Base-by-base conservation (phyloP, 2,329 filamentous ascomycete species). In the Fusarium paranaense region DNA sequence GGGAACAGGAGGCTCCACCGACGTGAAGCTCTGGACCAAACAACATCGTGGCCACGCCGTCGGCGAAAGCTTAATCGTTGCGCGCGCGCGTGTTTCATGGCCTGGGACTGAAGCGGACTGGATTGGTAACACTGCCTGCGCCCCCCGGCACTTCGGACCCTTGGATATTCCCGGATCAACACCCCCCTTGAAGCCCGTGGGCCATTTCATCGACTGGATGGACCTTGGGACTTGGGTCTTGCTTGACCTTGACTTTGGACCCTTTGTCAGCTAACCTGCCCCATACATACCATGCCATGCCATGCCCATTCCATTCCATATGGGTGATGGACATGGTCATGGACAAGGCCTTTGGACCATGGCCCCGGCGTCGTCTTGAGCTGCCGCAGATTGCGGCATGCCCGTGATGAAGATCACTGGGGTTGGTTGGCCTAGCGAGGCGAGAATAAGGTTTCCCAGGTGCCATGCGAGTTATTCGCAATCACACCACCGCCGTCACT, bases 1-100 rank as follows among this genome's bases (percentile, higher is more conserved):
- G 63, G 70, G 32, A 72, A 59, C 54, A 45, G 16, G 7, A 40
- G 30, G 22, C 62, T 64, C 52, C 62, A 64, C 45, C 6, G 14
- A 8, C 16, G n/a, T 25, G 47, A 40, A 52, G 37, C 25, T 16
- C 42, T 50, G 37, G 25, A 25, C 54, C 63, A 65, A 61, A 40
- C 54, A 52, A 60, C 54, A 27, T 25, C 32, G 37, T 54, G 38
- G 56, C 61, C 67, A 69, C 50, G 54, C 61, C 40, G 42, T 74
- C 68, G 71, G 61, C 30, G 68, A 74, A 74, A 69, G 71, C 61
- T 74, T 73, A 73, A 62, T 69, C 20, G 45, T 42, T 52, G 35
- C 14, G 37, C 22, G n/a, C 30, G 33, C 61, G 56, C 13, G 22
- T 70, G 38, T 54, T 64, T 68, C 52, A 60, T 56, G 52, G 42